Evolutionary conservation across 2,329 filamentous ascomycete genomes (phyloP).

Genomic region (Daldinia sp.): DNA sequence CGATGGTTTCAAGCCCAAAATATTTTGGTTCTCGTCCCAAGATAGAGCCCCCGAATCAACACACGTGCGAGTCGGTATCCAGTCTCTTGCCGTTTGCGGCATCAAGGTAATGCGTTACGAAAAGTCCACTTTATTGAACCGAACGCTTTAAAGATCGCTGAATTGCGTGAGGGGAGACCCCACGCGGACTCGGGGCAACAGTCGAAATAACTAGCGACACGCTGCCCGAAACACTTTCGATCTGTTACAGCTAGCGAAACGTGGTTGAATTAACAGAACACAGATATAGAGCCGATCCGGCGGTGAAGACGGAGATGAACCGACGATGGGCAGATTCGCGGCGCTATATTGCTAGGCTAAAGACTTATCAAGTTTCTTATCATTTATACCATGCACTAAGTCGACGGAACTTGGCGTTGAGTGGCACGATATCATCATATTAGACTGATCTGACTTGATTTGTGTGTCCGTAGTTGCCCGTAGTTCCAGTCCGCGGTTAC

Average conservation of each 20-base stretch:
- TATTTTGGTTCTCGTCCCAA: slow-evolving; percentile 28
- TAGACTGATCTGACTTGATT: not conserved
- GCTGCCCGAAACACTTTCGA: slow-evolving; percentile 28
- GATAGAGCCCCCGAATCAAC: slow-evolving; percentile 26
- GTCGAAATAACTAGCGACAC: slow-evolving; percentile 7
- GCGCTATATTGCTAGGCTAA: slow-evolving; percentile 1
- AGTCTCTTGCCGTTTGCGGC: slow-evolving; percentile 22
- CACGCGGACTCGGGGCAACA: slow-evolving; percentile 13
- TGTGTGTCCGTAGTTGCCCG: not conserved
- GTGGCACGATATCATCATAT: slow-evolving; percentile 8
- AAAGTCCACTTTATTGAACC: slow-evolving; percentile 8
- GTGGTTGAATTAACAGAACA: slow-evolving; percentile 22
- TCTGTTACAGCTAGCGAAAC: slow-evolving; percentile 23
- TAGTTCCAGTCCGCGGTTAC: too few relatives aligned
- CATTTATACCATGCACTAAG: not conserved
- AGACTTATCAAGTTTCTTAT: slow-evolving; percentile 2
- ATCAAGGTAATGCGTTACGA: slow-evolving; percentile 6
- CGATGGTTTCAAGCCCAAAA: slow-evolving; percentile 32
- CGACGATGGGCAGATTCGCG: slow-evolving; percentile 20
- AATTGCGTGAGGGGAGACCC: slow-evolving; percentile 4
- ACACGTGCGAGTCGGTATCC: slow-evolving; percentile 23
- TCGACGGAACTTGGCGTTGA: slow-evolving; percentile 16
- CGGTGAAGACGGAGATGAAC: slow-evolving; percentile 30
- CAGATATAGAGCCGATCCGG: slow-evolving; percentile 17
- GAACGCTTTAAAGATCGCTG: slow-evolving; percentile 13